Evolutionary conservation across 768 basidiomycete genomes (phyloP).

Genomic region (Boletales sp.): DNA sequence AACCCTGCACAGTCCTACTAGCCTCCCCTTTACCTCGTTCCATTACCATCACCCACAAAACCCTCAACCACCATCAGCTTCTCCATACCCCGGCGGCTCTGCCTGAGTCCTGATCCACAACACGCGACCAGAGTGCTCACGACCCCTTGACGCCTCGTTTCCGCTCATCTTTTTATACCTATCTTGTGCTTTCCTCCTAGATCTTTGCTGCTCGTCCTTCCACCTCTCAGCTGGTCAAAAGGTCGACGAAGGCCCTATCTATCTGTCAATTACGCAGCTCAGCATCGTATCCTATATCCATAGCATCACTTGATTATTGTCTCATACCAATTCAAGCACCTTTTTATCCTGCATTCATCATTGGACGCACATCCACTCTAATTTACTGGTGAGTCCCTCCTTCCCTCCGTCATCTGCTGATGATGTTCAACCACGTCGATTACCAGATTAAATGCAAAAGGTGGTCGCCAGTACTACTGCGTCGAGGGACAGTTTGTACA

Average conservation of each 20-base stretch:
- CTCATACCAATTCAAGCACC: conserved; percentile 39
- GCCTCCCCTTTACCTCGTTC: conserved; percentile 62
- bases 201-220: conserved; percentile 39
- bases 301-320: conserved; percentile 47
- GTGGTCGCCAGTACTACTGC: conserved; percentile 57
- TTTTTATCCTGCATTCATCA: conserved; percentile 48
- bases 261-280: conserved; percentile 37
- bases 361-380: conserved; percentile 39
- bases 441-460: conserved; percentile 62
- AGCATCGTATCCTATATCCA: conserved; percentile 40
- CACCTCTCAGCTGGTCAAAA: conserved; percentile 32
- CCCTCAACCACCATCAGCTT: conserved; percentile 36
- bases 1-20: conserved; percentile 48
- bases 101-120: conserved; percentile 30
- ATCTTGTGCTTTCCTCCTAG: conserved; percentile 40
- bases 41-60: conserved; percentile 35
- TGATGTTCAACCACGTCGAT: conserved; percentile 22
- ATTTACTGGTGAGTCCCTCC: conserved; percentile 43
- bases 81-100: conserved; percentile 24
- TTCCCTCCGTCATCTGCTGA: conserved; percentile 7
- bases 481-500: conserved; percentile 31
- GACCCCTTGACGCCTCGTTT: conserved; percentile 50
- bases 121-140: conserved; percentile 48
- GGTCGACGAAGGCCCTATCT: conserved; percentile 37
- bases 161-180: conserved; percentile 50